Percentiles rank a stretch among this genome's conserved stretches.
Evolutionary conservation across 305 asterid species (phyloP).

Genomic region (Solanum hybrid): DNA sequence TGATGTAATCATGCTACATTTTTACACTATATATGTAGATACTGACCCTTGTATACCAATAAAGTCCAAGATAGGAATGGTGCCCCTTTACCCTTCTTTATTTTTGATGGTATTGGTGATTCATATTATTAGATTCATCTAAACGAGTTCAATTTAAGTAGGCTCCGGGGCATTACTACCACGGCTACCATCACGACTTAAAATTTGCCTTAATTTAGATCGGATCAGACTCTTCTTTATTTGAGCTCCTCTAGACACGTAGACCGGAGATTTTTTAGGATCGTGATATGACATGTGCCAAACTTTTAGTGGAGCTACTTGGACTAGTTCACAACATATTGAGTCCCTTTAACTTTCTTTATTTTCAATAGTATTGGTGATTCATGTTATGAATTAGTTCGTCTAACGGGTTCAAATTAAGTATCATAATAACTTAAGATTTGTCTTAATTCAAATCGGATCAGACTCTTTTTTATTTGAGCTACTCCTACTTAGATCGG

Average conservation of each 20-base stretch:
- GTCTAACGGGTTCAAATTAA: not conserved
- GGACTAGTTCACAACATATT: not conserved
- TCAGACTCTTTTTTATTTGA: not conserved
- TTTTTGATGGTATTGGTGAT: too few relatives aligned
- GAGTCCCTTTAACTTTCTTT: not conserved
- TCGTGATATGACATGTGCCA: not conserved
- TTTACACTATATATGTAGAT: not conserved
- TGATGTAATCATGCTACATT: not conserved
- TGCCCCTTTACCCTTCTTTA: not conserved
- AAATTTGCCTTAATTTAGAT: too few relatives aligned
- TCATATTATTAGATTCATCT: too few relatives aligned
- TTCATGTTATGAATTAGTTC: not conserved
- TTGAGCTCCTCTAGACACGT: not conserved
- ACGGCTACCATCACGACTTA: too few relatives aligned
- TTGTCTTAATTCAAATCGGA: not conserved
- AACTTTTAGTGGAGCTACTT: not conserved
- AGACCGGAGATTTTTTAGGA: not conserved
- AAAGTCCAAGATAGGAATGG: not conserved
- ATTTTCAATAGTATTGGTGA: too few relatives aligned
- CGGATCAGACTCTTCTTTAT: not conserved
- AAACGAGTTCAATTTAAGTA: not conserved
- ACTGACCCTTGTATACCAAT: not conserved
- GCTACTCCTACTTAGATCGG: not conserved
- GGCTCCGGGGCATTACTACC: too few relatives aligned
- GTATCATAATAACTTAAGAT: too few relatives aligned